These are phyloP conservation scores for Ceratobasidium sp. DNA, from an alignment of 1,284 basidiomycete genomes.

Conservation along the genomic window DNA sequence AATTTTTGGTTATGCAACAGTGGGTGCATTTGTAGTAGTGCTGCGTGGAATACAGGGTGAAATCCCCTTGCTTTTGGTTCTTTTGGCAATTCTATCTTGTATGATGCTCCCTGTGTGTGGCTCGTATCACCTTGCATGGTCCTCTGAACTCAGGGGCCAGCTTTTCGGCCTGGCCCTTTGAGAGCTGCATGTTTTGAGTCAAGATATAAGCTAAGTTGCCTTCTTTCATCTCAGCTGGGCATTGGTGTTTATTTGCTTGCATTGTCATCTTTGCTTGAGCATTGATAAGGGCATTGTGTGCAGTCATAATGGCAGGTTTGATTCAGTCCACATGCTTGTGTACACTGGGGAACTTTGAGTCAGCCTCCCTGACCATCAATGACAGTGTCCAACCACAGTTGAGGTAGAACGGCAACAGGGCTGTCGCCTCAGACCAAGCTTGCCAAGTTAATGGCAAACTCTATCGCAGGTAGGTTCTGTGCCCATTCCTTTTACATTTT, in stretches of 20 bases:
- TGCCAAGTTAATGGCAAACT: conserved; percentile 56
- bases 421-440: conserved; percentile 57
- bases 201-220: conserved; percentile 56
- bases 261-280: conserved; percentile 53
- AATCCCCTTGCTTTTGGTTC: conserved; percentile 49
- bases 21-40: conserved; percentile 48
- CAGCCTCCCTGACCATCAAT: conserved; percentile 23
- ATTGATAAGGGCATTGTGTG: conserved; percentile 57
- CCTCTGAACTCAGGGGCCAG: conserved; percentile 54
- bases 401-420: conserved; percentile 59
- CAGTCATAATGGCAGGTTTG: conserved; percentile 44
- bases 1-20: conserved; percentile 22
- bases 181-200: conserved; percentile 56
- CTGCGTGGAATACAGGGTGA: conserved; percentile 29
- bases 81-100: conserved; percentile 55
- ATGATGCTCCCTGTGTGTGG: conserved; percentile 53
- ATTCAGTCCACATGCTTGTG: conserved; percentile 10
- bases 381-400: conserved; percentile 58
- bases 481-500: conserved; percentile 53
- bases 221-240: conserved; percentile 47
- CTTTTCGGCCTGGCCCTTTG: conserved; percentile 51
- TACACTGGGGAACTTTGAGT: conserved; percentile 51
- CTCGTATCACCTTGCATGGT: conserved; percentile 55
- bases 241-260: conserved; percentile 53
- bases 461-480: conserved; percentile 49